phyloP scores from a whole-genome alignment of 345 rosid genomes.

The Populus ilicifolia region DNA sequence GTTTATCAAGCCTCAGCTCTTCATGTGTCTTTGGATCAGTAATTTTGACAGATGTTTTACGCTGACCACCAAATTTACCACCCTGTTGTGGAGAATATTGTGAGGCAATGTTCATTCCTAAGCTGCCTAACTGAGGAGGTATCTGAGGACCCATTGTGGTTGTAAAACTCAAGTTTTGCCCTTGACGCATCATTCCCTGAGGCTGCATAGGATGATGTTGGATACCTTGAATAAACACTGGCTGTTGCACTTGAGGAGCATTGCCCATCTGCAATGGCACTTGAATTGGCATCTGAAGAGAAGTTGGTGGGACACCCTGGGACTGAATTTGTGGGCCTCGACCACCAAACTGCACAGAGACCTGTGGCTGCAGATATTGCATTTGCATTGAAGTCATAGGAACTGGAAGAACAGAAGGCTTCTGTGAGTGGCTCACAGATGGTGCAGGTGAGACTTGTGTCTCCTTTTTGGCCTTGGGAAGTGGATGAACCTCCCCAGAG shows the following conservation, averaged over 20 bases:
- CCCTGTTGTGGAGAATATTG: slow-evolving; percentile 78
- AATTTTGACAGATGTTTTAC: slow-evolving; percentile 72
- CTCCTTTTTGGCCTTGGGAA: slow-evolving; percentile 51
- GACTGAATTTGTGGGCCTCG: slow-evolving; percentile 74
- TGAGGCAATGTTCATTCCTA: slow-evolving; percentile 59
- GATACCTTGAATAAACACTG: slow-evolving; percentile 64
- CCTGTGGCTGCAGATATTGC: slow-evolving; percentile 65
- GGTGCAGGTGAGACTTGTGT: slow-evolving; percentile 44
- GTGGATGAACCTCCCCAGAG: slow-evolving; percentile 41
- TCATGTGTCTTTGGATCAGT: slow-evolving; percentile 93
- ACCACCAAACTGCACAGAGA: slow-evolving; percentile 63
- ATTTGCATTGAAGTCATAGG: slow-evolving; percentile 65
- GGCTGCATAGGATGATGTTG: slow-evolving; percentile 66
- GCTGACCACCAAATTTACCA: slow-evolving; percentile 57
- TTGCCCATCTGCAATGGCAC: slow-evolving; percentile 64
- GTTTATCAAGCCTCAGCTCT: slow-evolving; percentile 83
- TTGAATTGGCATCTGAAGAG: slow-evolving; percentile 72
- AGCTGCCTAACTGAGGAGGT: slow-evolving; percentile 57
- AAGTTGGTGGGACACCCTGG: slow-evolving; percentile 48
- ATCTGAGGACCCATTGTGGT: slow-evolving; percentile 60
- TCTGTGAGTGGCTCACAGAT: slow-evolving; percentile 49
- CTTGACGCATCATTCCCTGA: slow-evolving; percentile 84
- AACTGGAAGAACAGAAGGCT: slow-evolving; percentile 46
- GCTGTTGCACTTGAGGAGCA: slow-evolving; percentile 65
- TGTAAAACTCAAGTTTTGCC: slow-evolving; percentile 66